These are phyloP conservation scores for Luffa acutangula DNA, from an alignment of 306 rosid genomes.

Conservation along the genomic window DNA sequence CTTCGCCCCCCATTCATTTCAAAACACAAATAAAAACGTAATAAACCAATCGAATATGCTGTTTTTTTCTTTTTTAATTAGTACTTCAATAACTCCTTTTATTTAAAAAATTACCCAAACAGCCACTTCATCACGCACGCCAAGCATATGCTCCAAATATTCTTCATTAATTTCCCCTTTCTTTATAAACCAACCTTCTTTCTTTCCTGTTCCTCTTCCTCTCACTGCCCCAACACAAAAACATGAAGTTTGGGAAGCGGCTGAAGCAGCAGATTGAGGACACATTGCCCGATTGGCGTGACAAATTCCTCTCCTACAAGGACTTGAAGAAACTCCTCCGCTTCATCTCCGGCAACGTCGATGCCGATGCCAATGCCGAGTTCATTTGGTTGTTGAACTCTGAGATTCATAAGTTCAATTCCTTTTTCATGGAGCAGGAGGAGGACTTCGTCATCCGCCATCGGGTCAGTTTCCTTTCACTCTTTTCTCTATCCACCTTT, in stretches of 20 bases:
- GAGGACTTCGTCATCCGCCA: conserved; percentile 76
- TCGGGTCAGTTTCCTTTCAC: conserved; percentile 23
- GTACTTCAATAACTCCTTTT: conserved; percentile 28
- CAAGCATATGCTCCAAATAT: conserved; percentile 79
- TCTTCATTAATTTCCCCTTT: conserved; percentile 19
- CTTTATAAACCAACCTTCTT: conserved; percentile 10
- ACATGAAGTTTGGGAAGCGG: conserved; percentile 78
- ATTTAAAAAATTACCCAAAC: conserved; percentile 16
- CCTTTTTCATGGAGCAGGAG: conserved; percentile 66
- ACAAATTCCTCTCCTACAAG: conserved; percentile 76
- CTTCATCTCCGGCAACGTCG: conserved; percentile 25
- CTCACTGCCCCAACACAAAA: neutral
- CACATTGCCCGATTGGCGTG: conserved; percentile 64
- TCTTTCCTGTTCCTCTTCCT: neutral
- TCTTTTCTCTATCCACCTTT: too few relatives aligned
- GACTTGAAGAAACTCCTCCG: conserved; percentile 64
- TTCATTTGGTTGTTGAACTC: conserved; percentile 59
- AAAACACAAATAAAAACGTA: neutral
- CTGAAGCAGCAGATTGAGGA: conserved; percentile 63
- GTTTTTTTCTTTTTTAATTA: neutral
- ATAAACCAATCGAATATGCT: conserved; percentile 8
- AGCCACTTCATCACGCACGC: conserved; percentile 63
- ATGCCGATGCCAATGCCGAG: conserved; percentile 34
- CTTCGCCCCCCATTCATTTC: neutral
- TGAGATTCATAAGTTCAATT: conserved; percentile 84